Percentiles rank a stretch among this genome's conserved stretches.
These are phyloP conservation scores for Trichoderma afroharzianum DNA, from an alignment of 2,329 filamentous ascomycete genomes.

Conservation along the genomic window DNA sequence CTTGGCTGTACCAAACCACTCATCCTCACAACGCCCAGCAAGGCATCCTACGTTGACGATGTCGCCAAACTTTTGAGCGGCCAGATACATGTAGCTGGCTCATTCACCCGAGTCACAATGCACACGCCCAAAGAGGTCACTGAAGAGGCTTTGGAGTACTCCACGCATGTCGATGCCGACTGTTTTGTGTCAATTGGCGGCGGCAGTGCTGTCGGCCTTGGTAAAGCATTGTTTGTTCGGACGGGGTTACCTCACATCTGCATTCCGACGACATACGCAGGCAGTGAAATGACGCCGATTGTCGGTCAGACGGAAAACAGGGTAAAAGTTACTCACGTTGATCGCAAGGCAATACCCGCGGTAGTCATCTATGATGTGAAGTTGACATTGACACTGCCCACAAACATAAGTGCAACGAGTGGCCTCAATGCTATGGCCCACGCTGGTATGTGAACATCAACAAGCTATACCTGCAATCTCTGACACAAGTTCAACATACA, in stretches of 20 bases:
- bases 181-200: slow-evolving; percentile 35
- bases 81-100: slow-evolving; percentile 3
- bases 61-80: background rate
- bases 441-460: slow-evolving; percentile 37
- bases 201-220: slow-evolving; percentile 48
- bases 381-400: slow-evolving; percentile 56
- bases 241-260: slow-evolving; percentile 50
- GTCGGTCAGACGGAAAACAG: slow-evolving; percentile 59
- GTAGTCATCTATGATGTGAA: slow-evolving; percentile 64
- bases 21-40: slow-evolving; percentile 49
- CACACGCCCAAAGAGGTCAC: slow-evolving; percentile 59
- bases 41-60: background rate
- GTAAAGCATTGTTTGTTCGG: slow-evolving; percentile 54
- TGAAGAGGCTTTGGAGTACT: slow-evolving; percentile 50
- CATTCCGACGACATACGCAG: slow-evolving; percentile 59
- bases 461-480: background rate
- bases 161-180: slow-evolving; percentile 45
- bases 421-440: slow-evolving; percentile 66
- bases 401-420: slow-evolving; percentile 50
- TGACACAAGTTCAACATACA: background rate
- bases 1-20: slow-evolving; percentile 48
- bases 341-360: slow-evolving; percentile 57
- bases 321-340: slow-evolving; percentile 53
- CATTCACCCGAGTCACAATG: slow-evolving; percentile 56
- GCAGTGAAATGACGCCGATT: slow-evolving; percentile 63